These are phyloP conservation scores for Sungouiozyma ichnusensis DNA, from an alignment of 805 yeast species.

Conservation along the genomic window DNA sequence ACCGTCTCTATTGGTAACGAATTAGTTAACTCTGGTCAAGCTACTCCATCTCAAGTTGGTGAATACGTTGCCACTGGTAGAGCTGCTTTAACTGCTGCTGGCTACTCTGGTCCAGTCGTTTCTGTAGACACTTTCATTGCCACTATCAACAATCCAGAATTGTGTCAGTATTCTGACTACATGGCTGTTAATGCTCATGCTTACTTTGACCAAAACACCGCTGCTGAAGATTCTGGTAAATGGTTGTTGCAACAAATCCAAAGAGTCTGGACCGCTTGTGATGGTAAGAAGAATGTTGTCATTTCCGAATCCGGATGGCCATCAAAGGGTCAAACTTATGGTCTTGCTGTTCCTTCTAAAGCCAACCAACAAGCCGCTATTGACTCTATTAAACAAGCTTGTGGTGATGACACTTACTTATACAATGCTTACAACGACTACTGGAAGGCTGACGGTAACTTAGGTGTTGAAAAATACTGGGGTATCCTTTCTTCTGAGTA, in stretches of 20 bases:
- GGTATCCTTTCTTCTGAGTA: constrained; percentile 41
- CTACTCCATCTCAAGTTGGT: constrained; percentile 60
- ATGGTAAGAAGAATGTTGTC: constrained; percentile 59
- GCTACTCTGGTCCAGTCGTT: constrained; percentile 89
- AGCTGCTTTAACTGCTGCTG: constrained; percentile 62
- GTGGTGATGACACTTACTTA: constrained; percentile 61
- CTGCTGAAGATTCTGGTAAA: constrained; percentile 72
- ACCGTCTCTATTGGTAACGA: constrained; percentile 94
- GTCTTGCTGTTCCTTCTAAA: constrained; percentile 72
- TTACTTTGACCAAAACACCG: constrained; percentile 80
- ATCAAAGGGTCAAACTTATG: constrained; percentile 69
- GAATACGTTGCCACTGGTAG: constrained; percentile 58
- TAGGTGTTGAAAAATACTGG: constrained; percentile 75
- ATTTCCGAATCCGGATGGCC: constrained; percentile 99
- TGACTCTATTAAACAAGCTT: constrained; percentile 43
- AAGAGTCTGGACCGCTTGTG: constrained; percentile 81
- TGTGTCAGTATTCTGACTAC: constrained; percentile 84
- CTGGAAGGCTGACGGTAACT: constrained; percentile 78
- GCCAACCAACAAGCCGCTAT: constrained; percentile 71
- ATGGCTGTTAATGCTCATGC: constrained; percentile 96
- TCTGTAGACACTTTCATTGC: constrained; percentile 96
- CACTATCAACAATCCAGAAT: constrained; percentile 84
- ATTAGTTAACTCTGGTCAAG: constrained; percentile 80
- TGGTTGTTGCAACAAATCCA: constrained; percentile 88
- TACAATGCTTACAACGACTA: constrained; percentile 82